Evolutionary conservation across 176 grass and related monocot species (phyloP).

Genomic region (Poa annua): DNA sequence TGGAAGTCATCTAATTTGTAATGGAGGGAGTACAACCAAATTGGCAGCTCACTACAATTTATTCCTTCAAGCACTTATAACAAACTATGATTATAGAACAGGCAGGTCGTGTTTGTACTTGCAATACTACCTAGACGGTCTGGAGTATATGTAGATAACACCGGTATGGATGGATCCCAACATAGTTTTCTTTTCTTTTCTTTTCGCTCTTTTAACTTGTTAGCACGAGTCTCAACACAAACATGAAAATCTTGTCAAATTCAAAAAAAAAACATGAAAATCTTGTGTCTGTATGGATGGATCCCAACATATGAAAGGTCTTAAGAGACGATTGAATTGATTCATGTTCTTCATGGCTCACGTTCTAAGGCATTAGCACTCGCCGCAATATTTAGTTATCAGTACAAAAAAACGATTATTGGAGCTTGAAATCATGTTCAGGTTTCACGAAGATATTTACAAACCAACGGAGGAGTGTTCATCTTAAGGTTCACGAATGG

Average conservation of each 20-base stretch:
- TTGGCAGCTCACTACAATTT: not conserved
- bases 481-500: too few relatives aligned
- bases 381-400: not conserved
- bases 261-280: not conserved
- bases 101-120: not conserved
- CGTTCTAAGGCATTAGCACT: not conserved
- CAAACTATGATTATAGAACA: not conserved
- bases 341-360: not conserved
- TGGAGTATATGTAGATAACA: not conserved
- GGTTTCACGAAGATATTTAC: not conserved
- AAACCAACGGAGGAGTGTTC: not conserved
- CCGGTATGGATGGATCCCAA: not conserved
- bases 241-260: not conserved
- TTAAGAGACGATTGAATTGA: not conserved
- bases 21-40: not conserved
- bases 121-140: not conserved
- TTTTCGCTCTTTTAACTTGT: not conserved
- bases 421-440: not conserved
- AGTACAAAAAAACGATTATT: not conserved
- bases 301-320: not conserved
- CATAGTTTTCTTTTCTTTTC: not conserved
- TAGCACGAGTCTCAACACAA: not conserved
- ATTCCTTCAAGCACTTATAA: not conserved
- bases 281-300: not conserved
- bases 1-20: too few relatives aligned